A percentile compares a stretch with the other conserved stretches of the same genome.
Conservation (phyloP, 306 rosid species). For the Prinsepia uniflora region DNA sequence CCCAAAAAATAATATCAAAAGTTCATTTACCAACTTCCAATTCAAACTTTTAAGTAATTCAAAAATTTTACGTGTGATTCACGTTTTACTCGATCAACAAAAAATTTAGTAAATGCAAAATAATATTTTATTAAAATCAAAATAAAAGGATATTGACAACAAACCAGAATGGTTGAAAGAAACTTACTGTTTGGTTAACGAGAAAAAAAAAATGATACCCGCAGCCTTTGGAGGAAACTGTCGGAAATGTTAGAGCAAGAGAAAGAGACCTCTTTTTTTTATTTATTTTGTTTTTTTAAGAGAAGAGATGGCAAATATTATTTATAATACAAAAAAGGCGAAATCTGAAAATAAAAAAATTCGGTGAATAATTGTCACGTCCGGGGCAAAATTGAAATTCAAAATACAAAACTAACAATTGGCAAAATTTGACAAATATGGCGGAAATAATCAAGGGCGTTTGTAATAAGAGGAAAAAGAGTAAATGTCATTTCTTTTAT, state of each 20-base stretch:
- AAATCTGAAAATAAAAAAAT: neutral
- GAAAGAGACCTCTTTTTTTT: neutral
- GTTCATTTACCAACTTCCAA: neutral
- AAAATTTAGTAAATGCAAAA: neutral
- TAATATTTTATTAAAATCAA: too few species aligned
- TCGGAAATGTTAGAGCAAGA: conserved; percentile 26
- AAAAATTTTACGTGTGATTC: conserved; percentile 31
- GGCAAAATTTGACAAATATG: too few species aligned
- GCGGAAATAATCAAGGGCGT: too few species aligned
- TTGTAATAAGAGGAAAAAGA: too few species aligned
- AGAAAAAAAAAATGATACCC: conserved; percentile 32
- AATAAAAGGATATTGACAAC: conserved; percentile 8
- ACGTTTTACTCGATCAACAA: conserved; percentile 5
- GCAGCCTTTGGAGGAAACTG: conserved; percentile 40
- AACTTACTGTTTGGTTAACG: conserved; percentile 27
- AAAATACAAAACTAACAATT: too few species aligned
- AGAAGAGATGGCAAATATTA: neutral
- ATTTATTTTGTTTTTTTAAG: too few species aligned
- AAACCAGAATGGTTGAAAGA: neutral
- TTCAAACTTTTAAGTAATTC: neutral
- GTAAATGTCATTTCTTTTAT: too few species aligned
- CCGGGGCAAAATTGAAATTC: too few species aligned
- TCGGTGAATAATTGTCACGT: neutral
- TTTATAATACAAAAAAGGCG: neutral
- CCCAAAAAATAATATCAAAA: neutral